Evolutionary conservation across 2,329 filamentous ascomycete species (phyloP), one percentile per base, ranked within the genome.

Genomic region (Fusarium pseudograminearum): DNA sequence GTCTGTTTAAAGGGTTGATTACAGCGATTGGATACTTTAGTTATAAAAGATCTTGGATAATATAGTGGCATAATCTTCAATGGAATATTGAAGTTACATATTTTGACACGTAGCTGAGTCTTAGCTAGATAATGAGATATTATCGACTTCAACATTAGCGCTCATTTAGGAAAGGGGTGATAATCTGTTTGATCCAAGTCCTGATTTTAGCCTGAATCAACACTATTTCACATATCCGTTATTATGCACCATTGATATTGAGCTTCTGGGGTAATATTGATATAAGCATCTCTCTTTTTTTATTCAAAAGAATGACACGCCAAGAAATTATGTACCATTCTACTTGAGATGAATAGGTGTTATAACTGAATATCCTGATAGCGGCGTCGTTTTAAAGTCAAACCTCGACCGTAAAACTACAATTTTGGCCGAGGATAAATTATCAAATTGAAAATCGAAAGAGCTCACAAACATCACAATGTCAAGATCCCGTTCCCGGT

Each of bases 1-100:
- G 36, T 50, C 52, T 56, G 73, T 74, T 34, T 74, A 44, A 62
- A 14, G 16, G 60, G 20, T 15, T 30, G 15, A n/a, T 9, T 48
- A 18, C 26, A 26, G 38, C n/a, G 8, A 52, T 41, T 24, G 31
- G 36, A 34, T 26, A 14, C 16, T 26, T 14, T 15, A 20, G 16
- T 28, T 24, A 38, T 41, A 11, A 24, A 14, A 20, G 33, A 26
- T 44, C n/a, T 20, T n/a, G 14, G 7, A 33, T 33, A 26, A 57
- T 38, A 26, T n/a, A 42, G 36, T 53, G 22, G 33, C 8, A 40
- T 14, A 18, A 55, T 36, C 48, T 65, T 42, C 38, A 46, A 14
- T 50, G 18, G 34, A 41, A 70, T 36, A 50, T 34, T 24, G 18
- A 42, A n/a, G 48, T 15, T 28, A 9, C 22, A 28, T 57, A 31